Evolutionary conservation across 768 basidiomycete species (phyloP).

Genomic region (Plicaturopsis crispa): DNA sequence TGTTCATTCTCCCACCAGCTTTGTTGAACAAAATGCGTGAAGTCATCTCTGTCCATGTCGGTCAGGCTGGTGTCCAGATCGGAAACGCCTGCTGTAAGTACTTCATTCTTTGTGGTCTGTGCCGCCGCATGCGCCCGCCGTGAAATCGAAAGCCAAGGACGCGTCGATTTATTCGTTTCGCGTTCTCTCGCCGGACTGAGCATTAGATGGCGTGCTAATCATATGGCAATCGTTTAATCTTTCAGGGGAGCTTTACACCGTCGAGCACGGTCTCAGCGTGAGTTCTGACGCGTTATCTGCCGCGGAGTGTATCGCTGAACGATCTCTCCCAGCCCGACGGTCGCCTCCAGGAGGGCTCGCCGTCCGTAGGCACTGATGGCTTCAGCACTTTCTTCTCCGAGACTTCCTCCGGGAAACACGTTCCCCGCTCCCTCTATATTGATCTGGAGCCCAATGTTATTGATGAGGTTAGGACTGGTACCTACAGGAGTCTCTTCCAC

Average conservation of each 20-base stretch:
- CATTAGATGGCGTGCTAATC: slow-evolving; percentile 13
- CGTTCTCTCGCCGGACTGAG: too few relatives aligned
- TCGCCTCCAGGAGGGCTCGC: slow-evolving; percentile 74
- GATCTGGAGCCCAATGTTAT: slow-evolving; percentile 97
- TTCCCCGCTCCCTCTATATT: slow-evolving; percentile 95
- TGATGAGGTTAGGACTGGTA: slow-evolving; percentile 93
- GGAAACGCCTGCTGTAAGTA: slow-evolving; percentile 93
- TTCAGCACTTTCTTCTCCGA: slow-evolving; percentile 99
- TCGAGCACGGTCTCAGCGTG: slow-evolving; percentile 97
- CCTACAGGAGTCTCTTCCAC: slow-evolving; percentile 97
- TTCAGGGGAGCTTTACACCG: slow-evolving; percentile 95
- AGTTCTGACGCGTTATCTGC: slow-evolving; percentile 23
- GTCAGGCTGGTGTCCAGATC: slow-evolving; percentile 93
- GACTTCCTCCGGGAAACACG: slow-evolving; percentile 93
- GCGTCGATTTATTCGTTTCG: slow-evolving; percentile 21
- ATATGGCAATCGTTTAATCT: slow-evolving; percentile 15
- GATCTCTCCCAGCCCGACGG: slow-evolving; percentile 73
- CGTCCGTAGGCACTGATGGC: slow-evolving; percentile 74
- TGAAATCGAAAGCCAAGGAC: slow-evolving; percentile 17
- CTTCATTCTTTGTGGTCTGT: slow-evolving; percentile 2
- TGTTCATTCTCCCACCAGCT: too few relatives aligned
- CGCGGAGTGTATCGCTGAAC: slow-evolving; percentile 12
- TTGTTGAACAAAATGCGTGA: slow-evolving; percentile 83
- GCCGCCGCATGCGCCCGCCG: slow-evolving; percentile 8
- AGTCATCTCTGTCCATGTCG: slow-evolving; percentile 95